Conservation (phyloP, 768 basidiomycete species). For the Agaricus sinodeliciosus region DNA sequence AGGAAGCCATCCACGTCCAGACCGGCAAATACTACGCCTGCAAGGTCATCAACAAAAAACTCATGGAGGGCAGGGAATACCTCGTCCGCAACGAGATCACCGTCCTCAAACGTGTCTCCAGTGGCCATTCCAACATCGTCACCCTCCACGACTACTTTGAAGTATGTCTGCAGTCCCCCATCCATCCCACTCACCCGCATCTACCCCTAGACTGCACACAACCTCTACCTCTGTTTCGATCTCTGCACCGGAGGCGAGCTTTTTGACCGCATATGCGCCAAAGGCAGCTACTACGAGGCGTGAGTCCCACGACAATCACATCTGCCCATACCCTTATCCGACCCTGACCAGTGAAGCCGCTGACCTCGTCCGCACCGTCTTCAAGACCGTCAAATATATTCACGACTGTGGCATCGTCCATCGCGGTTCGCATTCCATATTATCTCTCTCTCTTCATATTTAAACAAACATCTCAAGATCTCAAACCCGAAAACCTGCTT, state of each 20-base stretch:
- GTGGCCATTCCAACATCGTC: slow-evolving; percentile 85
- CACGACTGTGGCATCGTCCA: slow-evolving; percentile 93
- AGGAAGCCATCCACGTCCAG: slow-evolving; percentile 92
- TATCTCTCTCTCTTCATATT: not conserved
- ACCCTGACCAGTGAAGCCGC: slow-evolving; percentile 69
- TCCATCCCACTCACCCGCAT: not conserved
- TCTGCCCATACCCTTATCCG: slow-evolving; percentile 1
- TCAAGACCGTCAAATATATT: slow-evolving; percentile 84
- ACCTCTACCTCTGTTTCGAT: slow-evolving; percentile 92
- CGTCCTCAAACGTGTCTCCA: slow-evolving; percentile 90
- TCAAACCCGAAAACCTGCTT: slow-evolving; percentile 97
- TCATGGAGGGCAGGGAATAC: slow-evolving; percentile 96
- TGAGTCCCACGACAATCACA: slow-evolving; percentile 26
- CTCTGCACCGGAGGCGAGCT: slow-evolving; percentile 96
- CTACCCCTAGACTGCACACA: slow-evolving; percentile 70
- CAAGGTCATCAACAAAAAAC: slow-evolving; percentile 99
- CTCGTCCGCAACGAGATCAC: slow-evolving; percentile 99
- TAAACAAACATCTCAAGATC: slow-evolving; percentile 38
- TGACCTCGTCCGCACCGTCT: slow-evolving; percentile 78
- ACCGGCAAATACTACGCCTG: slow-evolving; percentile 93
- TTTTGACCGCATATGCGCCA: slow-evolving; percentile 98
- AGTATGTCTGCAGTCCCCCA: slow-evolving; percentile 33
- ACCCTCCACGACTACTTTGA: slow-evolving; percentile 96
- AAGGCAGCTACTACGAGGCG: slow-evolving; percentile 96
- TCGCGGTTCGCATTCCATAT: slow-evolving; percentile 42